These are phyloP conservation scores for Circinella minor DNA, from an alignment of 371 early-diverging fungal species.

Conservation along the genomic window DNA sequence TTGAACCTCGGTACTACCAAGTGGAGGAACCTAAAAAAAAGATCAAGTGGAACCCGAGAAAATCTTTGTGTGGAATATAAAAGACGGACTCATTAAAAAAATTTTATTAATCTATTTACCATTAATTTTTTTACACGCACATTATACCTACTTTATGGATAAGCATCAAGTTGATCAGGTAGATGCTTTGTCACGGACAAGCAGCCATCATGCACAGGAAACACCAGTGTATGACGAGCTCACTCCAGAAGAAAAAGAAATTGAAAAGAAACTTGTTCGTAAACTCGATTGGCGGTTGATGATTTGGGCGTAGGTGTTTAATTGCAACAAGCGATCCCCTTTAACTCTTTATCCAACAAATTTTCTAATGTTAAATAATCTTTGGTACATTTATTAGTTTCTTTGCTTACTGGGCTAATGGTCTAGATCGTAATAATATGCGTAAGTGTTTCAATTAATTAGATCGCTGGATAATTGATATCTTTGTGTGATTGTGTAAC, in stretches of 20 bases:
- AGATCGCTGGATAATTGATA: too few relatives aligned
- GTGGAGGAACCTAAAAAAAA: background rate
- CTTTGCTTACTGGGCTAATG: slow-evolving; percentile 73
- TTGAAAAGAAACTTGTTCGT: slow-evolving; percentile 49
- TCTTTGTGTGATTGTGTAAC: too few relatives aligned
- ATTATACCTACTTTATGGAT: background rate
- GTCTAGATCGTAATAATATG: slow-evolving; percentile 81
- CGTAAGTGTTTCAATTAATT: slow-evolving; percentile 37
- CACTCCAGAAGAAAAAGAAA: slow-evolving; percentile 6
- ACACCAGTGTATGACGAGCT: background rate
- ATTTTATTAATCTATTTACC: too few relatives aligned
- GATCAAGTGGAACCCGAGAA: background rate
- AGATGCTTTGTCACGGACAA: background rate
- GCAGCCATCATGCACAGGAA: background rate
- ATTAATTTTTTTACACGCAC: too few relatives aligned
- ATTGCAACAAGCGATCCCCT: too few relatives aligned
- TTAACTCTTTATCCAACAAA: background rate
- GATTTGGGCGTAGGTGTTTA: slow-evolving; percentile 54
- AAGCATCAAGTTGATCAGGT: background rate
- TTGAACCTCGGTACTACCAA: background rate
- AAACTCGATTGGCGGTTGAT: slow-evolving; percentile 73
- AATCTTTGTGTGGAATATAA: too few relatives aligned
- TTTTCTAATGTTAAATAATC: too few relatives aligned
- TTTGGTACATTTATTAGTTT: slow-evolving; percentile 20
- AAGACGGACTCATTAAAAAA: too few relatives aligned